A percentile compares a stretch with the other conserved stretches of the same genome.
Evolutionary conservation across 441 rosid genomes (phyloP).

Genomic region (Erodium texanum): DNA sequence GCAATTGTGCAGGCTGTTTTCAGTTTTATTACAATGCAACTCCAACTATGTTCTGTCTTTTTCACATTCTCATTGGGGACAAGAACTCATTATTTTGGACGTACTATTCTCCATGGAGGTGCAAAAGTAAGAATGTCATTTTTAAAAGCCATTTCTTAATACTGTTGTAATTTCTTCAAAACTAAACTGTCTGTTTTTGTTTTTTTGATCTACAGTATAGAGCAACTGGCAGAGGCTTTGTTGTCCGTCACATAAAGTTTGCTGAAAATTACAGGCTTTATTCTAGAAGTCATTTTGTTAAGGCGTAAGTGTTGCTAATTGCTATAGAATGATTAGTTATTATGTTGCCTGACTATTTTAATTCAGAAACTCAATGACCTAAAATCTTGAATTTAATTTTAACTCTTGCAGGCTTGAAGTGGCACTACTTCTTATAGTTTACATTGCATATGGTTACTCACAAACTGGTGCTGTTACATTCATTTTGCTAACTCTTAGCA

Average conservation of each 20-base stretch:
- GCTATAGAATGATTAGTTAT: conserved; percentile 7
- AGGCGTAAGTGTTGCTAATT: conserved; percentile 46
- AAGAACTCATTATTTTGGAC: conserved; percentile 92
- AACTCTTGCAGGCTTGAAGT: conserved; percentile 65
- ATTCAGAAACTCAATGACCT: conserved; percentile 8
- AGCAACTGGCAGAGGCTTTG: conserved; percentile 99
- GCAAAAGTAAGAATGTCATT: conserved; percentile 60
- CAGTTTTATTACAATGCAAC: conserved; percentile 87
- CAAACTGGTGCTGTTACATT: conserved; percentile 76
- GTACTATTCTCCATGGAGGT: conserved; percentile 98
- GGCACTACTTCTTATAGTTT: conserved; percentile 68
- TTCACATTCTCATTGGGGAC: conserved; percentile 99
- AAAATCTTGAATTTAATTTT: conserved; percentile 19
- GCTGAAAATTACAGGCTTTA: conserved; percentile 94
- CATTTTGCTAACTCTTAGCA: conserved; percentile 85
- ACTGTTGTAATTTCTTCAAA: conserved; percentile 4
- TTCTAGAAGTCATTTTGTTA: conserved; percentile 95
- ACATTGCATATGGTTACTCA: conserved; percentile 72
- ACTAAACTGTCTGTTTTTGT: conserved; percentile 17
- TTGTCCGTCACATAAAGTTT: conserved; percentile 85
- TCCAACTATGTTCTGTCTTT: conserved; percentile 96
- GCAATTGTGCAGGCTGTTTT: conserved; percentile 66
- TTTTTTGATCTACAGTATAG: conserved; percentile 55
- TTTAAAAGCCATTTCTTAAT: background rate
- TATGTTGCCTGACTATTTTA: background rate